phyloP scores from a whole-genome alignment of 345 rosid species.

The Passiflora organensis region DNA sequence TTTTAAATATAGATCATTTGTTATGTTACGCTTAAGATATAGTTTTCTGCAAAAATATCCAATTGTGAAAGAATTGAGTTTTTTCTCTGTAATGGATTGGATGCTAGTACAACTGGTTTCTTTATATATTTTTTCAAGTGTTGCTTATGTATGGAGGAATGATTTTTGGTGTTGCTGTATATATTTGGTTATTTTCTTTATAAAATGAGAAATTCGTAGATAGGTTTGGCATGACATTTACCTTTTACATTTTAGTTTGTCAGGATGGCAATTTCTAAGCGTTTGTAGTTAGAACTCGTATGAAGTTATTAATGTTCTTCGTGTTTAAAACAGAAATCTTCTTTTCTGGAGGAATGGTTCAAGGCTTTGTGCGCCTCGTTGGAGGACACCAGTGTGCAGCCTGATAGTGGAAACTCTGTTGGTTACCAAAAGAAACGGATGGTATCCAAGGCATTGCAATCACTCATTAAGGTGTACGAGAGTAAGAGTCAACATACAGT shows the following conservation, averaged over 20 bases:
- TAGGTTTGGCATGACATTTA: neutral
- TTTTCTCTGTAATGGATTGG: too few relatives aligned
- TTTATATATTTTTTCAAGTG: too few relatives aligned
- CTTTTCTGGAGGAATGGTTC: constrained; percentile 84
- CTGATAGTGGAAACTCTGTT: constrained; percentile 27
- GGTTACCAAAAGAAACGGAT: constrained; percentile 66
- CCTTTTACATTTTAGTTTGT: neutral
- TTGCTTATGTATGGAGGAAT: too few relatives aligned
- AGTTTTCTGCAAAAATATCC: too few relatives aligned
- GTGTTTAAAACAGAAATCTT: constrained; percentile 48
- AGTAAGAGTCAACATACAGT: constrained; percentile 25
- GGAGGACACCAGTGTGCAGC: constrained; percentile 28
- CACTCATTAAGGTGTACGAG: constrained; percentile 44
- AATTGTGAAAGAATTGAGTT: too few relatives aligned
- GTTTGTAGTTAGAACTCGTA: too few relatives aligned
- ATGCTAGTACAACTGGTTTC: too few relatives aligned
- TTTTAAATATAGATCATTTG: too few relatives aligned
- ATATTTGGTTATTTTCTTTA: too few relatives aligned
- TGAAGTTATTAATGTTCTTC: constrained; percentile 7
- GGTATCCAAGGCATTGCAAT: constrained; percentile 55
- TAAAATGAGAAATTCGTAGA: neutral
- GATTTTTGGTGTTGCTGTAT: too few relatives aligned
- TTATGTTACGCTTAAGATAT: too few relatives aligned
- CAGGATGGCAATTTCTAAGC: too few relatives aligned
- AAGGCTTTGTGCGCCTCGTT: constrained; percentile 54